Conservation (phyloP, 2,329 filamentous ascomycete species). For the Diplodia mutila region DNA sequence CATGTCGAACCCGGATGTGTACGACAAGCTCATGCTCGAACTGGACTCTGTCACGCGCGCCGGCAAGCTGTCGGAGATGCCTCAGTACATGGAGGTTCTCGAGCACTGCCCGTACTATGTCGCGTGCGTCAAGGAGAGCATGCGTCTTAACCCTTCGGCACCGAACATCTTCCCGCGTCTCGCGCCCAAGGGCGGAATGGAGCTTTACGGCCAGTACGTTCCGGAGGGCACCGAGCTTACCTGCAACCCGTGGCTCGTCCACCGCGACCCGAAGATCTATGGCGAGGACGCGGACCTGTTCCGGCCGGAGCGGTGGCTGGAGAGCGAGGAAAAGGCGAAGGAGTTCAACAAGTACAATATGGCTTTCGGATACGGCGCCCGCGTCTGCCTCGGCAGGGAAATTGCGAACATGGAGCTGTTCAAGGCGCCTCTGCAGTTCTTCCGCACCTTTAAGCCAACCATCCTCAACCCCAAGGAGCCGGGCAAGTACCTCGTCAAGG, state of each 20-base stretch:
- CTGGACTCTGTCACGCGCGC: slow-evolving; percentile 47
- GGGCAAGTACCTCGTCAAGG: slow-evolving; percentile 46
- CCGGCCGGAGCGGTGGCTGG: slow-evolving; percentile 38
- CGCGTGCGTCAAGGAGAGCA: slow-evolving; percentile 55
- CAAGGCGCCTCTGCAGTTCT: slow-evolving; percentile 50
- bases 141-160: slow-evolving; percentile 56
- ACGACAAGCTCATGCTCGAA: slow-evolving; percentile 53
- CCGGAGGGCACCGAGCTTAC: slow-evolving; percentile 37
- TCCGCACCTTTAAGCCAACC: slow-evolving; percentile 44
- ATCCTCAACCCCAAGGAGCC: slow-evolving; percentile 37
- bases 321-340: slow-evolving; percentile 44
- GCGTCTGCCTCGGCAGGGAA: slow-evolving; percentile 54
- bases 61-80: slow-evolving; percentile 34
- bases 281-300: slow-evolving; percentile 36
- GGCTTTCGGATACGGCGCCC: slow-evolving; percentile 55
- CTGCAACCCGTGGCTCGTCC: slow-evolving; percentile 37
- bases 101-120: slow-evolving; percentile 51
- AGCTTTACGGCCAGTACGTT: slow-evolving; percentile 40
- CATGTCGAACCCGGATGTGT: slow-evolving; percentile 45
- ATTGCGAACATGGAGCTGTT: slow-evolving; percentile 59
- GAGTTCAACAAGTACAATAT: slow-evolving; percentile 54
- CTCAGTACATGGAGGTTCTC: slow-evolving; percentile 36
- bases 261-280: slow-evolving; percentile 37
- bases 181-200: slow-evolving; percentile 41
- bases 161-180: slow-evolving; percentile 57